Evolutionary conservation across 2,329 filamentous ascomycete genomes (phyloP).

Genomic region (Colletotrichum sp.): DNA sequence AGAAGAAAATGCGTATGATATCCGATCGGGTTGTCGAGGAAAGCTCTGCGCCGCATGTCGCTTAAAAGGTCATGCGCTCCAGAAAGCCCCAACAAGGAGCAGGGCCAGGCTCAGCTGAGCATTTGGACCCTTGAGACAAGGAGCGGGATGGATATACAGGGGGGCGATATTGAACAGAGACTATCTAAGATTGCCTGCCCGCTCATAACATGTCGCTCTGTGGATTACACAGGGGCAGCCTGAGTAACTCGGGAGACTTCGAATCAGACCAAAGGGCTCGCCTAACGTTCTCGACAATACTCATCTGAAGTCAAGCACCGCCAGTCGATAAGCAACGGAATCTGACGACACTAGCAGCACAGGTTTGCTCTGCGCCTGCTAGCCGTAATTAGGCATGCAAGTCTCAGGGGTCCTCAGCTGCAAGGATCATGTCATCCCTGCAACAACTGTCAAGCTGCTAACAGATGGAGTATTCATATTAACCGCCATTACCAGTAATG

Average conservation of each 20-base stretch:
- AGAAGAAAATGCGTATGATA: background rate
- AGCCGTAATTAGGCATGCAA: background rate
- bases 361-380: background rate
- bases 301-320: background rate
- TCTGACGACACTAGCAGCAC: background rate
- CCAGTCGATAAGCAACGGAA: background rate
- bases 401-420: background rate
- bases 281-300: background rate
- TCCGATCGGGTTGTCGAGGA: background rate
- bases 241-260: background rate
- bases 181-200: background rate
- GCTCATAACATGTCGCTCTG: background rate
- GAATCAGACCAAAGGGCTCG: background rate
- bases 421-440: background rate
- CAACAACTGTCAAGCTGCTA: background rate
- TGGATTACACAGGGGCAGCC: background rate
- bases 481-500: background rate
- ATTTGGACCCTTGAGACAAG: background rate
- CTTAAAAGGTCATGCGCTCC: background rate
- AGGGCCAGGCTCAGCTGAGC: background rate
- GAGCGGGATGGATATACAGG: background rate
- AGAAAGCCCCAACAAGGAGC: background rate
- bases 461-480: background rate
- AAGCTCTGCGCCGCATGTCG: background rate
- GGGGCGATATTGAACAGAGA: background rate